These are phyloP conservation scores for Salix exigua DNA, from an alignment of 345 rosid genomes.

Conservation along the genomic window DNA sequence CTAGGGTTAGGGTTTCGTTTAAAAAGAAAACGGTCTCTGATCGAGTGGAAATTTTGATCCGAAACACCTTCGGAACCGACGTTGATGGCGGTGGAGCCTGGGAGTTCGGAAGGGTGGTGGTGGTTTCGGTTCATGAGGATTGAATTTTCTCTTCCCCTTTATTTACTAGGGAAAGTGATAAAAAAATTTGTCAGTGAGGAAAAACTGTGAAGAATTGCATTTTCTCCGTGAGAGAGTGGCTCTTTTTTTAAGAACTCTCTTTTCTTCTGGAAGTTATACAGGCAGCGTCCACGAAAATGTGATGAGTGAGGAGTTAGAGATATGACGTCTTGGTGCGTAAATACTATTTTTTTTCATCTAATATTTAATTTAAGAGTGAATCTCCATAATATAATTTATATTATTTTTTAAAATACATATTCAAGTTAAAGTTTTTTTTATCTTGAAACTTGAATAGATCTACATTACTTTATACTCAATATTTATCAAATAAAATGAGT, in stretches of 20 bases:
- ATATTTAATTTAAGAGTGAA: no score
- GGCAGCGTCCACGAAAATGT: neutral
- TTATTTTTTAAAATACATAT: no score
- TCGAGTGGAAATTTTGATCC: slow-evolving; percentile 38
- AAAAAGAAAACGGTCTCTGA: slow-evolving; percentile 64
- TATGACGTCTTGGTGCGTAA: no score
- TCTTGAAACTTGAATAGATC: no score
- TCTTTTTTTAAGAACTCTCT: neutral
- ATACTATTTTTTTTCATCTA: no score
- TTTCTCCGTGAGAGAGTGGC: no score
- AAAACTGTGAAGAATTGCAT: neutral
- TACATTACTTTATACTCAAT: no score
- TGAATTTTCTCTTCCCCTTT: neutral
- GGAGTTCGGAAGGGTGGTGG: slow-evolving; percentile 17
- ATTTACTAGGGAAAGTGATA: neutral
- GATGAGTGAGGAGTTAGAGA: no score
- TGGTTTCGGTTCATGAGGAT: slow-evolving; percentile 47
- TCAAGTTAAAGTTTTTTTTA: no score
- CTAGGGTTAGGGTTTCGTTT: slow-evolving; percentile 46
- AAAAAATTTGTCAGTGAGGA: neutral
- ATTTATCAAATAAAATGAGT: no score
- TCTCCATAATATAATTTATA: no score
- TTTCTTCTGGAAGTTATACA: neutral
- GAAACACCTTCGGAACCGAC: slow-evolving; percentile 1
- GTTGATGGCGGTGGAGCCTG: slow-evolving; percentile 8